Conservation (phyloP, 345 rosid genomes). For the Ailanthus altissimus region DNA sequence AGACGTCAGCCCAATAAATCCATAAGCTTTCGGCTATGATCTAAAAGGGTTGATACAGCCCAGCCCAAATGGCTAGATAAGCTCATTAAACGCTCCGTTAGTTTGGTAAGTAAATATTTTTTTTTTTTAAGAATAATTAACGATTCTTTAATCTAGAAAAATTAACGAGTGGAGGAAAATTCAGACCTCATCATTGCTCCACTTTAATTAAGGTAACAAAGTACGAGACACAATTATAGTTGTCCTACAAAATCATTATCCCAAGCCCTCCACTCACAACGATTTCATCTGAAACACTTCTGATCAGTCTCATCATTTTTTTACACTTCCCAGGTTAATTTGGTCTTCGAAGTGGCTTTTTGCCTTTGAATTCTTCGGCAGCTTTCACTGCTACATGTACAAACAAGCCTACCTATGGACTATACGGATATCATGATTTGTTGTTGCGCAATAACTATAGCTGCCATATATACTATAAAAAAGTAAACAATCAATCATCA, state of each 20-base stretch:
- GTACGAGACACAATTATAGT: conserved; percentile 58
- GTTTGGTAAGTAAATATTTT: no score
- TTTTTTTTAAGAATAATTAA: background rate
- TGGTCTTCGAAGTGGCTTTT: conserved; percentile 24
- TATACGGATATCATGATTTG: background rate
- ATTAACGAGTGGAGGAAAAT: background rate
- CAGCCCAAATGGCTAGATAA: no score
- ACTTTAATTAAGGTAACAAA: conserved; percentile 36
- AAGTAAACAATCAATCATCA: background rate
- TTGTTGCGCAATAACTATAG: background rate
- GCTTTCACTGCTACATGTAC: conserved; percentile 12
- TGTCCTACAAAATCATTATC: conserved; percentile 45
- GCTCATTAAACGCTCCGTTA: background rate
- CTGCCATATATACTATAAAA: background rate
- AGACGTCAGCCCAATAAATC: background rate
- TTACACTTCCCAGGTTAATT: conserved; percentile 10
- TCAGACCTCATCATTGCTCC: conserved; percentile 29
- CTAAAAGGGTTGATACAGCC: background rate
- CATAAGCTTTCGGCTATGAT: background rate
- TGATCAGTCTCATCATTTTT: conserved; percentile 24
- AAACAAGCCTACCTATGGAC: background rate
- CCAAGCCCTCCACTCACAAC: conserved; percentile 31
- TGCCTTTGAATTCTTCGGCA: conserved; percentile 3
- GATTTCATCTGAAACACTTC: conserved; percentile 23
- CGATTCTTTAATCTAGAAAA: background rate